Conservation (phyloP, 257 asterid species). For the Ocimum tenuiflorum region DNA sequence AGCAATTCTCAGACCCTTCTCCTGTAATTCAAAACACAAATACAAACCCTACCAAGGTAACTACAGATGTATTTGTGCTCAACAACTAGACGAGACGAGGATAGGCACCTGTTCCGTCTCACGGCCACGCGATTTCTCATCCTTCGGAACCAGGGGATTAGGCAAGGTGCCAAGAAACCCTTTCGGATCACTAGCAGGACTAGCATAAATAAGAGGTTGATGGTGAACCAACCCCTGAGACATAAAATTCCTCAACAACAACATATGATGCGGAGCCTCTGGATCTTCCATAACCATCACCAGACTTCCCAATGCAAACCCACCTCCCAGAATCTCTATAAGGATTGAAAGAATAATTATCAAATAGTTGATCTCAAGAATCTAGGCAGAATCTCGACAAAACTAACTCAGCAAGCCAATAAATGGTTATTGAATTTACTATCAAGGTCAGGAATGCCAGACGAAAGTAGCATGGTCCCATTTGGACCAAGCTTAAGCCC, state of each 20-base stretch:
- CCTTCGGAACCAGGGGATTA: slow-evolving; percentile 54
- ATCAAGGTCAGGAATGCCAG: slow-evolving; percentile 88
- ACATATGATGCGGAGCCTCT: slow-evolving; percentile 99
- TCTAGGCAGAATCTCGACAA: background rate
- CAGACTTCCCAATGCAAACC: slow-evolving; percentile 79
- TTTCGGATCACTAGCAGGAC: slow-evolving; percentile 81
- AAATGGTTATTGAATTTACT: slow-evolving; percentile 39
- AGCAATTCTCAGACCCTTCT: slow-evolving; percentile 82
- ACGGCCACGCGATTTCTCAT: slow-evolving; percentile 55
- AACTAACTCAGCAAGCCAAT: background rate
- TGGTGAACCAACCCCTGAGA: slow-evolving; percentile 83
- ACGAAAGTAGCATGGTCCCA: slow-evolving; percentile 72
- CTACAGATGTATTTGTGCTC: background rate
- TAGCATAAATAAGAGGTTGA: slow-evolving; percentile 84
- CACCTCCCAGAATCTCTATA: slow-evolving; percentile 88
- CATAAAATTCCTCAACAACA: slow-evolving; percentile 91
- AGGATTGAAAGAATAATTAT: slow-evolving; percentile 1
- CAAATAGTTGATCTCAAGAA: background rate
- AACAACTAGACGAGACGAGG: slow-evolving; percentile 3
- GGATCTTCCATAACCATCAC: slow-evolving; percentile 89
- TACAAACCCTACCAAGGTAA: slow-evolving; percentile 8
- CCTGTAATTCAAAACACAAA: slow-evolving; percentile 38
- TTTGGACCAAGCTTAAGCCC: slow-evolving; percentile 91
- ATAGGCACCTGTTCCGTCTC: slow-evolving; percentile 61
- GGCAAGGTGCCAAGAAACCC: slow-evolving; percentile 95